Conservation (phyloP, 192 early-diverging fungal genomes). For the Dissophora ornata region DNA sequence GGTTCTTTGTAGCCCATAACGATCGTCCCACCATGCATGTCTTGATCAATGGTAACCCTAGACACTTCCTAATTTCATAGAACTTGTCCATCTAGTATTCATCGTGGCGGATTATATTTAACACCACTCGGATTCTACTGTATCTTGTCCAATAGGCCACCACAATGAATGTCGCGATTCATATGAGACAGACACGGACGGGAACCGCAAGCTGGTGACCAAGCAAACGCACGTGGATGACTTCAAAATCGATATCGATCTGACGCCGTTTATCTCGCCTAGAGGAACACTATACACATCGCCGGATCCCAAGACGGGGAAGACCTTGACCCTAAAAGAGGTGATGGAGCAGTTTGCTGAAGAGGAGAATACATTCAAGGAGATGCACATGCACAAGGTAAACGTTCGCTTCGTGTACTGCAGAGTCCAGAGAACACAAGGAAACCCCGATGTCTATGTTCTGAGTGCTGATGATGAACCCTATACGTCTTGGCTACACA, state of each 20-base stretch:
- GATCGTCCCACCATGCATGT: slow-evolving; percentile 47
- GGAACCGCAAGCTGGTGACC: slow-evolving; percentile 12
- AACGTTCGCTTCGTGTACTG: too few species aligned
- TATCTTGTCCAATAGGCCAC: slow-evolving; percentile 19
- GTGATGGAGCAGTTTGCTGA: slow-evolving; percentile 48
- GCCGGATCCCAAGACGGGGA: slow-evolving; percentile 26
- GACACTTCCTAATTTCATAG: neutral
- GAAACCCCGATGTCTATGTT: too few species aligned
- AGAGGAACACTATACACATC: slow-evolving; percentile 30
- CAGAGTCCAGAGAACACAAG: too few species aligned
- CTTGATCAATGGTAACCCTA: slow-evolving; percentile 29
- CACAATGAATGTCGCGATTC: slow-evolving; percentile 26
- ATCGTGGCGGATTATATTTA: too few species aligned
- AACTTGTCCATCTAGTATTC: neutral
- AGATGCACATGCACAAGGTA: slow-evolving; percentile 56
- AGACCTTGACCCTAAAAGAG: slow-evolving; percentile 21
- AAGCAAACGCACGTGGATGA: slow-evolving; percentile 22
- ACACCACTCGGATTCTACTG: too few species aligned
- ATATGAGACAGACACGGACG: slow-evolving; percentile 21
- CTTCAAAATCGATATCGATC: slow-evolving; percentile 50
- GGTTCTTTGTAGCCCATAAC: slow-evolving; percentile 55
- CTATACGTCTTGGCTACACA: too few species aligned
- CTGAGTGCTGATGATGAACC: too few species aligned
- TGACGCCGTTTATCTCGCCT: slow-evolving; percentile 40
- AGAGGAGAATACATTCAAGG: slow-evolving; percentile 54